Base-by-base conservation (phyloP, 495 filamentous ascomycete genomes). In the Aspergillus bertholletiae region DNA sequence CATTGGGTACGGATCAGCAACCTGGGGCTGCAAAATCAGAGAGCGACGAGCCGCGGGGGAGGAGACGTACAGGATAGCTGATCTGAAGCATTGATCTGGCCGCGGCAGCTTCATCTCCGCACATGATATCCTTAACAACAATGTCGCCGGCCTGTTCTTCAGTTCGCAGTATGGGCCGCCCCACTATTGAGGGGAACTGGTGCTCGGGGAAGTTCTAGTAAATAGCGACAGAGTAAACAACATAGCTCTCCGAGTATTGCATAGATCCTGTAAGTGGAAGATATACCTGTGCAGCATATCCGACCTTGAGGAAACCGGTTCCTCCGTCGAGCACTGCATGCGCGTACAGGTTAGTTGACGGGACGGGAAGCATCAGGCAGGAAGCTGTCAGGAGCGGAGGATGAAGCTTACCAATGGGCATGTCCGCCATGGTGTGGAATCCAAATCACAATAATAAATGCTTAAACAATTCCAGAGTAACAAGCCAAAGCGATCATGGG, bases 111-210 rank as follows among this genome's bases (percentile, higher is more conserved):
- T 99, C 94, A 76, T 99, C 95, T 61, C 94, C 94, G 78, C 92
- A 96, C 94, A 99, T 99, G 65, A 99, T 97, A 80, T 99, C 94
- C 81, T 97, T 97, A 68, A 99, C 89, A 57, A 92, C 79, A 60
- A 89, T 82, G 65, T 88, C 86, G 54, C 79, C 84, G 62, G 78
- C 72, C 66, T 84, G 81, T 72, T 99, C 94, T 76, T 99, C 94
- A 61, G 92, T 88, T 71, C 94, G 92, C 63, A 99, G 80, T 72
- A 99, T 97, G 46, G 94, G 94, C 62, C 95, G 89, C 69, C 94
- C 94, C 76, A 99, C 91, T 74, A 97, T 97, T 62, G 92, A 96
- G 49, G 94, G 94, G 79, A 89, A 97, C 75, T 97, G 94, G 72
- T 92, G 88, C 80, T 97, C 93, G 66, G 94, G 94, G 75, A 97